phyloP scores from a whole-genome alignment of 2,329 filamentous ascomycete genomes.

The Pseudogymnoascus sp. region DNA sequence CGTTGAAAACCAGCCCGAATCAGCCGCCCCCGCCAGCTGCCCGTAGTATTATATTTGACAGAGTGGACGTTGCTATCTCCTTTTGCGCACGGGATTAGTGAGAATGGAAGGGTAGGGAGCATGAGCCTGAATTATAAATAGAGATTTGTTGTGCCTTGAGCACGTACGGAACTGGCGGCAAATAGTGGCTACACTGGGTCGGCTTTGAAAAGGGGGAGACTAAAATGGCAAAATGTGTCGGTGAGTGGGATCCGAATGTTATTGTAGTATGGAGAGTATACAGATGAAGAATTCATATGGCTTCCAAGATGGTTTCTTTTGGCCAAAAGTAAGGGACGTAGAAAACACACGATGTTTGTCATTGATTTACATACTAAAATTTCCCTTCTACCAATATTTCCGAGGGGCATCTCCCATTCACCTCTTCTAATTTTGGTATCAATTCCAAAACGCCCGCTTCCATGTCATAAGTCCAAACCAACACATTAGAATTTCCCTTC shows the following conservation, averaged over 20 bases:
- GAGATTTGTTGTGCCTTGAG: not conserved
- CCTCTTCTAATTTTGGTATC: not conserved
- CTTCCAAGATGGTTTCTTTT: not conserved
- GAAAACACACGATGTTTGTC: too few relatives aligned
- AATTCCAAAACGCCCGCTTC: not conserved
- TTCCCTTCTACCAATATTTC: not conserved
- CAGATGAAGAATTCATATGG: not conserved
- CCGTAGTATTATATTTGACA: not conserved
- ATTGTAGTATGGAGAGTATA: not conserved
- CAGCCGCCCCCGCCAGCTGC: not conserved
- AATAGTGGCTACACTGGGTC: not conserved
- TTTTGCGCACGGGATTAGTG: not conserved
- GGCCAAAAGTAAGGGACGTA: too few relatives aligned
- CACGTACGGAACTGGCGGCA: not conserved
- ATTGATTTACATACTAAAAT: too few relatives aligned
- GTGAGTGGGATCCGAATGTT: not conserved
- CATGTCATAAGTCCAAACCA: not conserved
- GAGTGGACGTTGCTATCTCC: not conserved
- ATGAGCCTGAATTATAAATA: not conserved
- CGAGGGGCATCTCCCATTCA: not conserved
- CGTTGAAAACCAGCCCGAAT: not conserved
- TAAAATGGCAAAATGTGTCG: not conserved
- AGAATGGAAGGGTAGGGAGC: not conserved
- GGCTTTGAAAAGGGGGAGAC: constrained; percentile 1
- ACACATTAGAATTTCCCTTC: constrained; percentile 23